phyloP scores from a whole-genome alignment of 2,329 filamentous ascomycete genomes.

The Diaporthe destruens region DNA sequence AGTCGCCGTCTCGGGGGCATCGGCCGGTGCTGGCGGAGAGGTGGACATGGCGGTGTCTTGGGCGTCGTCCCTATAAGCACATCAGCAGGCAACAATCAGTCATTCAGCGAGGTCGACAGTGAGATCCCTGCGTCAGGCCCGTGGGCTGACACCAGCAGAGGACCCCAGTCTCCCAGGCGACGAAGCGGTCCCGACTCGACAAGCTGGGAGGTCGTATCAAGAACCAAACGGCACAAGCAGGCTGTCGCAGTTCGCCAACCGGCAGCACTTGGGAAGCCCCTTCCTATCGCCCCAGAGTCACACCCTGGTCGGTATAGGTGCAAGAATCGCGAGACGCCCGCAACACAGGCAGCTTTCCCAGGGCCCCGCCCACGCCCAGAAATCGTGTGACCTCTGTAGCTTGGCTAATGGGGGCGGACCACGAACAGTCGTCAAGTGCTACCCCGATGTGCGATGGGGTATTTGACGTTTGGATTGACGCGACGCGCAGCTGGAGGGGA shows the following conservation, averaged over 20 bases:
- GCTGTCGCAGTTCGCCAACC: slow-evolving; percentile 13
- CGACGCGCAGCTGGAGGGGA: background rate
- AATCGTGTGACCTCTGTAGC: background rate
- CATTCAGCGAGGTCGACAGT: background rate
- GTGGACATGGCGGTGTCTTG: background rate
- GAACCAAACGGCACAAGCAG: slow-evolving; percentile 11
- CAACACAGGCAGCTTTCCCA: slow-evolving; percentile 28
- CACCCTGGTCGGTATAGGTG: slow-evolving; percentile 18
- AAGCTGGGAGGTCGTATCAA: background rate
- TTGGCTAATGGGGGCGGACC: slow-evolving; percentile 11
- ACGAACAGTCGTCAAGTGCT: slow-evolving; percentile 4
- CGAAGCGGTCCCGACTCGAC: background rate
- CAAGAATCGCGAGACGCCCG: background rate
- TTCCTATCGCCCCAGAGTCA: slow-evolving; percentile 18
- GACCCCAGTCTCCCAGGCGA: slow-evolving; percentile 11
- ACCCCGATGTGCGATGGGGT: slow-evolving; percentile 24
- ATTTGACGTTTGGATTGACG: slow-evolving; percentile 11
- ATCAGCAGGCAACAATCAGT: slow-evolving; percentile 10
- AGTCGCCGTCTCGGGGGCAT: background rate
- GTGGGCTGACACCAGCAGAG: background rate
- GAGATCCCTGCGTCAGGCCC: slow-evolving; percentile 16
- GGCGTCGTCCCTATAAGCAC: slow-evolving; percentile 12
- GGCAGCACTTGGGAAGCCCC: slow-evolving; percentile 26
- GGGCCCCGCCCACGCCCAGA: slow-evolving; percentile 27
- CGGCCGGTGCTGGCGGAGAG: background rate